Evolutionary conservation across 306 rosid genomes (phyloP).

Genomic region (Crataegus laevigata): DNA sequence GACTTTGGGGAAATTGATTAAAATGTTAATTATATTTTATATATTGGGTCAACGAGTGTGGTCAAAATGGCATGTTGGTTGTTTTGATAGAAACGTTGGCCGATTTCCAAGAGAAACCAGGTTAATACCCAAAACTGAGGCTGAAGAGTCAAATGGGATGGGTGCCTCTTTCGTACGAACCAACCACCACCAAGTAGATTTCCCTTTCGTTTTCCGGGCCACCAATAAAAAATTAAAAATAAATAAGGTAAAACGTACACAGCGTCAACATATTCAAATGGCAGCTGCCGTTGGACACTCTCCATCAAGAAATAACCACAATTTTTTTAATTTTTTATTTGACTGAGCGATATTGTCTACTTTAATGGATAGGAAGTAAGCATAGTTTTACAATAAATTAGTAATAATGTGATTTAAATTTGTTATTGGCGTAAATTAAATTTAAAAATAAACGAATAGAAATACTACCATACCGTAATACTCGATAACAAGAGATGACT

Average conservation of each 20-base stretch:
- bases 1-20: no score
- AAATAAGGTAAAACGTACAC: background rate
- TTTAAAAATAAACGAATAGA: no score
- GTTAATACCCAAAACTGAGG: background rate
- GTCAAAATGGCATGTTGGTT: constrained; percentile 2
- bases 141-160: background rate
- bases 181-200: background rate
- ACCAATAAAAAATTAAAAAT: background rate
- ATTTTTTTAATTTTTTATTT: no score
- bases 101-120: background rate
- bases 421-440: rapidly evolving
- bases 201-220: background rate
- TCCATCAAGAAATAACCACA: background rate
- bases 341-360: no score
- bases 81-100: background rate
- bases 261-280: background rate
- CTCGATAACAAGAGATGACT: no score
- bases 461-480: rapidly evolving
- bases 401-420: no score
- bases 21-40: no score
- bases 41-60: no score
- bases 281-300: background rate
- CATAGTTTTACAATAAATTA: no score
- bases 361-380: rapidly evolving
- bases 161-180: background rate